Conservation (phyloP, 768 basidiomycete species). For the Filobasidium wieringae region DNA sequence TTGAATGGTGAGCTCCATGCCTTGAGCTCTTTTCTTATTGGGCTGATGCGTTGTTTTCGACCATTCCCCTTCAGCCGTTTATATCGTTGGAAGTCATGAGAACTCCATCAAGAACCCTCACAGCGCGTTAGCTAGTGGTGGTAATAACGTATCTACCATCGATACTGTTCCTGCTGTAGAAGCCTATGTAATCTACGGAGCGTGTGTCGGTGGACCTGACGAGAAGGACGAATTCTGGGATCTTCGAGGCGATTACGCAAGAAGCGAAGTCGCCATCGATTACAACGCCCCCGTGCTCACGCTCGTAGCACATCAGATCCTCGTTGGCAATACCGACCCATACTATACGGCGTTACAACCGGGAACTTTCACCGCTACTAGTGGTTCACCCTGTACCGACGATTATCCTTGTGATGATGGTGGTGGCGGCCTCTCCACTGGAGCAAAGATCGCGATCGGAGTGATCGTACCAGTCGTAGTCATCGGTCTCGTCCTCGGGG, state of each 20-base stretch:
- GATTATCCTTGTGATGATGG: slow-evolving; percentile 44
- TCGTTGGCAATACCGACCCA: slow-evolving; percentile 46
- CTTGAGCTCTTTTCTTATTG: slow-evolving; percentile 1
- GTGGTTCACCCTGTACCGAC: slow-evolving; percentile 64
- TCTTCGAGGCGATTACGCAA: slow-evolving; percentile 49
- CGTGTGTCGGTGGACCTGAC: slow-evolving; percentile 77
- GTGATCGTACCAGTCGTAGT: slow-evolving; percentile 40
- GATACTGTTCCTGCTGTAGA: slow-evolving; percentile 55
- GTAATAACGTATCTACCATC: slow-evolving; percentile 48
- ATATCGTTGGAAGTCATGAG: slow-evolving; percentile 77
- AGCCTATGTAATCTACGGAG: slow-evolving; percentile 72
- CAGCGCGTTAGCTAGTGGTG: slow-evolving; percentile 77
- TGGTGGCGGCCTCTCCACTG: slow-evolving; percentile 45
- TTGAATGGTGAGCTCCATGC: slow-evolving; percentile 56
- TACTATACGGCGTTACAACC: slow-evolving; percentile 60
- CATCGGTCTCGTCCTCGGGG: not conserved
- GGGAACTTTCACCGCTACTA: slow-evolving; percentile 26
- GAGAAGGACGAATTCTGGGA: slow-evolving; percentile 65
- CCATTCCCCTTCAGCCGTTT: slow-evolving; percentile 49
- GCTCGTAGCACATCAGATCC: slow-evolving; percentile 48
- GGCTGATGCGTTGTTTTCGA: not conserved
- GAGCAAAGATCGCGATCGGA: slow-evolving; percentile 55
- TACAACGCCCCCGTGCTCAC: slow-evolving; percentile 85
- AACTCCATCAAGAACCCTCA: slow-evolving; percentile 86
- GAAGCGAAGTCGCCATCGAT: slow-evolving; percentile 66